Evolutionary conservation across 148 eudicot genomes (phyloP).

Genomic region (Rhododendron ovatum): DNA sequence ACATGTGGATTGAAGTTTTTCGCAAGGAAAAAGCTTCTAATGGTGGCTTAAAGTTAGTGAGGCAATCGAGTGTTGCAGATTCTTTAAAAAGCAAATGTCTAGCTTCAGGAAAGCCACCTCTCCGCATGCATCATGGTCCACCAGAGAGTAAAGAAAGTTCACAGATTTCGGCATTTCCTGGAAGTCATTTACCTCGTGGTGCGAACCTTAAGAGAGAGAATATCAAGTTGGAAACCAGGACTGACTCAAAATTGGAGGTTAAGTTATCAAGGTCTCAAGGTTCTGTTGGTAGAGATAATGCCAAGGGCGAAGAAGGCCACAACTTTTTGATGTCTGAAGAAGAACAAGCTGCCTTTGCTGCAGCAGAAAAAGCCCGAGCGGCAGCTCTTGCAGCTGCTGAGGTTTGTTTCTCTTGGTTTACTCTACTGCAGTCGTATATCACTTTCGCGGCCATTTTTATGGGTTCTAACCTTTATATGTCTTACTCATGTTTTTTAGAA

Average conservation of each 20-base stretch:
- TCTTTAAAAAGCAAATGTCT: constrained; percentile 49
- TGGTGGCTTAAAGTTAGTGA: constrained; percentile 59
- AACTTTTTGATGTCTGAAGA: constrained; percentile 67
- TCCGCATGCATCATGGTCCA: constrained; percentile 36
- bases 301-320: constrained; percentile 34
- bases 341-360: constrained; percentile 81
- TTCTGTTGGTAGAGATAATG: constrained; percentile 35
- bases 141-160: constrained; percentile 37
- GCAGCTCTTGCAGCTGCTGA: constrained; percentile 90
- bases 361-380: constrained; percentile 90
- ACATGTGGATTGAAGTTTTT: constrained; percentile 90
- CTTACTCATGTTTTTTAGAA: background rate
- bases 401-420: constrained; percentile 45
- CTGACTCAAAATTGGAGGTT: constrained; percentile 35
- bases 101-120: constrained; percentile 54
- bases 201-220: constrained; percentile 40
- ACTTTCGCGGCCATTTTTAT: background rate
- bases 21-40: constrained; percentile 92
- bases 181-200: constrained; percentile 22
- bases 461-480: constrained; percentile 1
- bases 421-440: background rate
- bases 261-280: constrained; percentile 42
- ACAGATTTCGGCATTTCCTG: constrained; percentile 26
- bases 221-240: constrained; percentile 33
- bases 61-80: constrained; percentile 51